Conservation (phyloP, 345 rosid species). For the Garcia nutans region DNA sequence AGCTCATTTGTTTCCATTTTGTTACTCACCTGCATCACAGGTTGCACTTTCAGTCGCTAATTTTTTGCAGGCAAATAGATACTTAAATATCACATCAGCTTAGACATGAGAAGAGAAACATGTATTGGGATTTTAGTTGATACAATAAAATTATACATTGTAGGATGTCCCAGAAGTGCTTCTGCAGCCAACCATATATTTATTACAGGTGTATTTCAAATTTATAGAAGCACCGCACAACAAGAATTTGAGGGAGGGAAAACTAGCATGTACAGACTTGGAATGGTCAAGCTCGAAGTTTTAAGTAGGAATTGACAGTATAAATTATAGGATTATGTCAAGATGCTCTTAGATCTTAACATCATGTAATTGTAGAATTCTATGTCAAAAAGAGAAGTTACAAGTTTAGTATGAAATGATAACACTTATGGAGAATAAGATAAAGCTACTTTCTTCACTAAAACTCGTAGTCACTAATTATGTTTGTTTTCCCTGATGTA, state of each 20-base stretch:
- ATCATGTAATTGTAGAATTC: neutral
- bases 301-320: neutral
- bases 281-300: neutral
- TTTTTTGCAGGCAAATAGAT: neutral
- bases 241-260: neutral
- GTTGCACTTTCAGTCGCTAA: neutral
- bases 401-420: neutral
- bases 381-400: neutral
- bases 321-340: neutral
- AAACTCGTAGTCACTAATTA: neutral
- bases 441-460: neutral
- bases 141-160: neutral
- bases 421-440: neutral
- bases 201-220: neutral
- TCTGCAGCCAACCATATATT: neutral
- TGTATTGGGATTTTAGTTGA: neutral
- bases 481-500: neutral
- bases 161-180: neutral
- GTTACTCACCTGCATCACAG: constrained; percentile 29
- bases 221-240: neutral
- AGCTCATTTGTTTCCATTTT: constrained; percentile 33
- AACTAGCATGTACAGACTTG: neutral
- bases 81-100: neutral
- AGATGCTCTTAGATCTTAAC: neutral
- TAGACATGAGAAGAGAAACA: constrained; percentile 5